Percentiles rank a stretch among this genome's conserved stretches.
These are phyloP conservation scores for Penicillium corylophilum DNA, from an alignment of 2,329 filamentous ascomycete species.

Conservation along the genomic window DNA sequence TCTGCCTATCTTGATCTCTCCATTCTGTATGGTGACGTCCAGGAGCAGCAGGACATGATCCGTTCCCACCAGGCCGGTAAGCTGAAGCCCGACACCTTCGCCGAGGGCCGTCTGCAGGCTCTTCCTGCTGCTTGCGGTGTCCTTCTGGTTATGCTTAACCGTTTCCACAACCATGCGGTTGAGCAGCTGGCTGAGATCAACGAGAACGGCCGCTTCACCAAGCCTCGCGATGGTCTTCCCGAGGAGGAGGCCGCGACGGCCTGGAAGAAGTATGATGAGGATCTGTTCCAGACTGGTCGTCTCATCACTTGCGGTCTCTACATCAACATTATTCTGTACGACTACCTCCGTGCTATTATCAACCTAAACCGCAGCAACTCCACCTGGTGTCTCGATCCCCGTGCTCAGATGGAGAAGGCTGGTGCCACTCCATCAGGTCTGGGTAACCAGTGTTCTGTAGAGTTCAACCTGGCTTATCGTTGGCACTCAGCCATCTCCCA, in stretches of 20 bases:
- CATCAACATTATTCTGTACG: constrained; percentile 73
- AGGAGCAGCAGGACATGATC: constrained; percentile 51
- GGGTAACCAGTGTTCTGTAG: constrained; percentile 79
- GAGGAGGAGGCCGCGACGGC: constrained; percentile 51
- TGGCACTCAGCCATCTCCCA: constrained; percentile 80
- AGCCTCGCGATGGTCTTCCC: constrained; percentile 54
- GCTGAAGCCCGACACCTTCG: constrained; percentile 71
- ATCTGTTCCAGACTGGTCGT: constrained; percentile 75
- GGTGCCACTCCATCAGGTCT: constrained; percentile 67
- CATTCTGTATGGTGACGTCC: constrained; percentile 65
- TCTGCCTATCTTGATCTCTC: constrained; percentile 72
- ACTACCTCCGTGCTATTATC: constrained; percentile 77
- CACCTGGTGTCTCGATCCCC: constrained; percentile 78
- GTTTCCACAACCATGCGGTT: constrained; percentile 84
- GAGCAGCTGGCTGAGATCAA: constrained; percentile 81
- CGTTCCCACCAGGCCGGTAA: constrained; percentile 67
- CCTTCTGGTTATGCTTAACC: constrained; percentile 69
- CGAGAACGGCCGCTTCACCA: constrained; percentile 73
- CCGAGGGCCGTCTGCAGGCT: constrained; percentile 67
- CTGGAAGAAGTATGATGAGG: constrained; percentile 71
- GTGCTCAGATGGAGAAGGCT: constrained; percentile 63
- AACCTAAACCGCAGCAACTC: constrained; percentile 71
- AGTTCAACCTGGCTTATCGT: constrained; percentile 85
- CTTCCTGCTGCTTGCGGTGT: constrained; percentile 72
- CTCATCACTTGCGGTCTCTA: constrained; percentile 72